Evolutionary conservation across 805 yeast genomes (phyloP).

Genomic region (Candida rishiriensis): DNA sequence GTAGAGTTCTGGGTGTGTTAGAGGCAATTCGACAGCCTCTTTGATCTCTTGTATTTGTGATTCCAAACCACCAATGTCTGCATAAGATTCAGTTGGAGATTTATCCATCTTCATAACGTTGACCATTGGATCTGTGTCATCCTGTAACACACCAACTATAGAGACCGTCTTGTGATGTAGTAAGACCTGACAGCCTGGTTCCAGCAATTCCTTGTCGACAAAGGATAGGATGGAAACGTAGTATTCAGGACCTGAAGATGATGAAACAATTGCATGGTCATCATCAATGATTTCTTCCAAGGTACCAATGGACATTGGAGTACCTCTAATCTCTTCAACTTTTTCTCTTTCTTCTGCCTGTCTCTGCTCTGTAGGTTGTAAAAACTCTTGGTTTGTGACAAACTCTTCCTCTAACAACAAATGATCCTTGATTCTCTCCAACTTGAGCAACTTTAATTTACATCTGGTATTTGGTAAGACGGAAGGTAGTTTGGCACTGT

Average conservation of each 20-base stretch:
- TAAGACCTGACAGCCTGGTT: conserved; percentile 95
- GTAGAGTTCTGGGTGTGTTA: conserved; percentile 93
- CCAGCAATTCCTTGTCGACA: conserved; percentile 92
- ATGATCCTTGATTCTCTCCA: conserved; percentile 97
- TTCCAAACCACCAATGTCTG: conserved; percentile 97
- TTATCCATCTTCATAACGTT: conserved; percentile 97
- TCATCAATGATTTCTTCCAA: conserved; percentile 96
- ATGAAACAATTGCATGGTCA: conserved; percentile 97
- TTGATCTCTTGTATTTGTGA: conserved; percentile 95
- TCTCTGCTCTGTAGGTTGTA: conserved; percentile 94
- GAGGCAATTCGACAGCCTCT: conserved; percentile 93
- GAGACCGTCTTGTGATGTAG: conserved; percentile 94
- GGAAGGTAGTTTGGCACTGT: conserved; percentile 65
- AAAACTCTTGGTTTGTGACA: conserved; percentile 88
- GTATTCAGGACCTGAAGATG: conserved; percentile 95
- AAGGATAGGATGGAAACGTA: conserved; percentile 93
- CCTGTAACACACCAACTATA: conserved; percentile 96
- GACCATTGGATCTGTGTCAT: conserved; percentile 97
- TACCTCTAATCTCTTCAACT: conserved; percentile 92
- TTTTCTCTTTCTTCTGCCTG: conserved; percentile 95
- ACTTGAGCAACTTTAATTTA: conserved; percentile 80
- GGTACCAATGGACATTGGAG: conserved; percentile 95
- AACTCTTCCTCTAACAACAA: conserved; percentile 91
- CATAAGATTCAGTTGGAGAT: conserved; percentile 94
- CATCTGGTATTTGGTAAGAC: conserved; percentile 93